phyloP scores from a whole-genome alignment of 1,284 basidiomycete genomes.

The Leccinum holopus region DNA sequence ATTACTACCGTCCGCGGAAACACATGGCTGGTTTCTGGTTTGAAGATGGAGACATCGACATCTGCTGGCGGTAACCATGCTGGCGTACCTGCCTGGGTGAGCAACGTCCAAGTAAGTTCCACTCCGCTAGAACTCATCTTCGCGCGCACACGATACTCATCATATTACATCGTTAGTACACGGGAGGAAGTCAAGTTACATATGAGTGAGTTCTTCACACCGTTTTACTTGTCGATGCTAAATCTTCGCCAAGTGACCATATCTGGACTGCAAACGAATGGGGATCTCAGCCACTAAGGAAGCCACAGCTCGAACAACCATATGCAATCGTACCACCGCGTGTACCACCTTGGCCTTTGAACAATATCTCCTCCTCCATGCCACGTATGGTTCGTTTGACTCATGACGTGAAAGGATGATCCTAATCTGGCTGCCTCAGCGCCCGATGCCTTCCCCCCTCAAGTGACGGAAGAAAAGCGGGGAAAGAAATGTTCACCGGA shows the following conservation, averaged over 20 bases:
- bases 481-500: constrained; percentile 16
- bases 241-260: constrained; percentile 13
- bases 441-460: constrained; percentile 32
- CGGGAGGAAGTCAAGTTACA: constrained; percentile 18
- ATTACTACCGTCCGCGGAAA: constrained; percentile 27
- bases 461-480: constrained; percentile 21
- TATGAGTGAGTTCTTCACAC: constrained; percentile 18
- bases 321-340: constrained; percentile 13
- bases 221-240: neutral
- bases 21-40: constrained; percentile 25
- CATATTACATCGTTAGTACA: constrained; percentile 13
- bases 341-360: constrained; percentile 28
- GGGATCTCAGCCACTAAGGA: constrained; percentile 22
- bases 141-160: neutral
- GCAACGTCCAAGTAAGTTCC: constrained; percentile 15
- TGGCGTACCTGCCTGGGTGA: constrained; percentile 18
- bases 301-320: constrained; percentile 23
- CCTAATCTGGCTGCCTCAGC: constrained; percentile 21
- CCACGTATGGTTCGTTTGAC: constrained; percentile 27
- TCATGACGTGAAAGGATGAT: neutral
- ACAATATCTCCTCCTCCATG: constrained; percentile 32
- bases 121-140: neutral
- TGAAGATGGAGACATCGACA: constrained; percentile 8
- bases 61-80: constrained; percentile 12
- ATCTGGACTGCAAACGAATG: constrained; percentile 27